Conservation (phyloP, 148 eudicot genomes). For the Drosera capensis region DNA sequence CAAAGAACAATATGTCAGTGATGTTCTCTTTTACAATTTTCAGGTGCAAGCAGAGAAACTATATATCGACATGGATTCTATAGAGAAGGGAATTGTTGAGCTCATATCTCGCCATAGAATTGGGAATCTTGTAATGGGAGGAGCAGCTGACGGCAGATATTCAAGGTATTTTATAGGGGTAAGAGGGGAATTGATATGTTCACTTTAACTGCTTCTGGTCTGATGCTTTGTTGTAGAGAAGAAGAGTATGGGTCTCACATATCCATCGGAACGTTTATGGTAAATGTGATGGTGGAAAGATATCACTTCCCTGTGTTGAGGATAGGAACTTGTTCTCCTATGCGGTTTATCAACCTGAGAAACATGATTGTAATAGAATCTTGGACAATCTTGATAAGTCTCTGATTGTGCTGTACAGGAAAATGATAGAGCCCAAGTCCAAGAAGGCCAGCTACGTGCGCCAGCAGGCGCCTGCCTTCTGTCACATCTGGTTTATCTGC, state of each 20-base stretch:
- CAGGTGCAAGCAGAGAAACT: constrained; percentile 39
- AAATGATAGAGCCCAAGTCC: constrained; percentile 59
- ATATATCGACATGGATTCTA: constrained; percentile 33
- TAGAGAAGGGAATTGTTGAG: constrained; percentile 68
- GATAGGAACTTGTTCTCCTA: too few species aligned
- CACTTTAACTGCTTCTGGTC: too few species aligned
- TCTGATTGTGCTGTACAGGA: constrained; percentile 27
- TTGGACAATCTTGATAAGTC: background rate
- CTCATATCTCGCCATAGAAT: constrained; percentile 43
- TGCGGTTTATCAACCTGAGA: background rate
- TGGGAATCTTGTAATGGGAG: constrained; percentile 82
- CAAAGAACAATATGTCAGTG: background rate
- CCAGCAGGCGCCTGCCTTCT: constrained; percentile 47
- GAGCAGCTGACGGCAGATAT: constrained; percentile 44
- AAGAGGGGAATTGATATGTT: background rate
- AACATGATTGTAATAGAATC: background rate
- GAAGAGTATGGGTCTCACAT: too few species aligned
- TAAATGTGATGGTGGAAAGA: too few species aligned
- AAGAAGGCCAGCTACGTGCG: constrained; percentile 61
- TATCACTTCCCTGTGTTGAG: too few species aligned
- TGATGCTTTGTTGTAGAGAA: too few species aligned
- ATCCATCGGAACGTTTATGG: too few species aligned
- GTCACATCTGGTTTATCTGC: constrained; percentile 73
- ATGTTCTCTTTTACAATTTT: background rate
- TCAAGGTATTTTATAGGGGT: constrained; percentile 20